A percentile compares a stretch with the other conserved stretches of the same genome.
These are phyloP conservation scores for Ogataea minuta DNA, from an alignment of 805 yeast genomes.

Conservation along the genomic window DNA sequence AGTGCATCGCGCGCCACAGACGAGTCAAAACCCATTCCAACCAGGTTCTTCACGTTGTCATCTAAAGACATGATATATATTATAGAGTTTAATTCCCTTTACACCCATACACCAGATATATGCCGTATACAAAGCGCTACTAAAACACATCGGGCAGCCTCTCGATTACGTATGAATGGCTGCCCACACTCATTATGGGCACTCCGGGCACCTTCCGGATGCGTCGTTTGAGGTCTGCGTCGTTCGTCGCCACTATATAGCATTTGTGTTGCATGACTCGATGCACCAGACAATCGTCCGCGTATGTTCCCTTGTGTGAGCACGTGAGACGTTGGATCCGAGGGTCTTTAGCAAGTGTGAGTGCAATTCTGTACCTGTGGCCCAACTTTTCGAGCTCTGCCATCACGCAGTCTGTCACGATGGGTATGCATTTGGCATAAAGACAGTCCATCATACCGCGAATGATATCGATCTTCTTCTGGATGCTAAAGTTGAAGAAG, in stretches of 20 bases:
- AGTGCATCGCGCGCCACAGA: conserved; percentile 36
- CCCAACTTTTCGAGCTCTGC: conserved; percentile 97
- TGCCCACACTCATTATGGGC: conserved; percentile 95
- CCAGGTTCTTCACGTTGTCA: conserved; percentile 23
- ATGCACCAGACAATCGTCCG: conserved; percentile 94
- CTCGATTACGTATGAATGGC: conserved; percentile 87
- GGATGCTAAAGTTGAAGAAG: conserved; percentile 94
- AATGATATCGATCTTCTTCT: conserved; percentile 91
- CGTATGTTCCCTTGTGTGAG: conserved; percentile 93
- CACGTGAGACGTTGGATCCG: conserved; percentile 84
- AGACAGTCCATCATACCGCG: conserved; percentile 96
- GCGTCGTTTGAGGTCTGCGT: conserved; percentile 93
- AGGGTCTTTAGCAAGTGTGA: conserved; percentile 90
- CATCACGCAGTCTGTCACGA: conserved; percentile 95
- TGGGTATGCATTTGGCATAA: conserved; percentile 92
- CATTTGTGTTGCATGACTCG: conserved; percentile 96
- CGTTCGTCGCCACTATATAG: conserved; percentile 95
- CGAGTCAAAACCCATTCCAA: conserved; percentile 30
- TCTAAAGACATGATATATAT: conserved; percentile 19
- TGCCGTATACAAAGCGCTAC: background rate
- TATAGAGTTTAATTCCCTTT: background rate
- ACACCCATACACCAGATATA: conserved; percentile 10
- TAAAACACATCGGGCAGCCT: conserved; percentile 91
- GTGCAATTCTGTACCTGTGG: conserved; percentile 89
- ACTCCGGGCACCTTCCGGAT: conserved; percentile 96